Conservation (phyloP, 306 rosid species). For the Glycine latifolia region DNA sequence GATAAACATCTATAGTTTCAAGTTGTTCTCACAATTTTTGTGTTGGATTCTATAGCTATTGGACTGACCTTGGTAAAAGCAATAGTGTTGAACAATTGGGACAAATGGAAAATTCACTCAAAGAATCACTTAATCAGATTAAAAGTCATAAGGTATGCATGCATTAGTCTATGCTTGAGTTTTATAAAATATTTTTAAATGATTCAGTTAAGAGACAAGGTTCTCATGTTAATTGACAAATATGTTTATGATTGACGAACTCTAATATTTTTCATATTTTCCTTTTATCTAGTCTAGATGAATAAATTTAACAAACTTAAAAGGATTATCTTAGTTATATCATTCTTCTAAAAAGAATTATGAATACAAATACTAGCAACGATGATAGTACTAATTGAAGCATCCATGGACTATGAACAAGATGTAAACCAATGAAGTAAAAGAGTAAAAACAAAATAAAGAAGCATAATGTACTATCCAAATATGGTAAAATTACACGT, state of each 20-base stretch:
- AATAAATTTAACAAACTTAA: background rate
- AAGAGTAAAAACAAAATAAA: background rate
- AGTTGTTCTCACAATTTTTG: constrained; percentile 32
- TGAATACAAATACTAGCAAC: no score
- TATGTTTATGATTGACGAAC: background rate
- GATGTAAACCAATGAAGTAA: background rate
- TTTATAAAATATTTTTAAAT: background rate
- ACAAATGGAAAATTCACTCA: constrained; percentile 78
- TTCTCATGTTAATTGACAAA: background rate
- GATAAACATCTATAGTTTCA: background rate
- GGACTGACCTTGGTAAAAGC: constrained; percentile 68
- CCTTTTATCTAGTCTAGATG: constrained; percentile 1
- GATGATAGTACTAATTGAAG: background rate
- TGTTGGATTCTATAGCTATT: constrained; percentile 33
- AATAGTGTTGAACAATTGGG: constrained; percentile 69
- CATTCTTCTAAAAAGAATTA: background rate
- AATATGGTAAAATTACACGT: no score
- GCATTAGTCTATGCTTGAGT: background rate
- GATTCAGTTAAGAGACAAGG: background rate
- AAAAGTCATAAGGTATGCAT: constrained; percentile 66
- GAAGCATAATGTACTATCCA: background rate
- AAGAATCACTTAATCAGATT: constrained; percentile 75
- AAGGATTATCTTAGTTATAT: background rate
- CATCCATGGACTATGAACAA: background rate
- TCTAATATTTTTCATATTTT: background rate